Evolutionary conservation across 2,329 filamentous ascomycete species (phyloP).

Genomic region (Exophiala viscosa): DNA sequence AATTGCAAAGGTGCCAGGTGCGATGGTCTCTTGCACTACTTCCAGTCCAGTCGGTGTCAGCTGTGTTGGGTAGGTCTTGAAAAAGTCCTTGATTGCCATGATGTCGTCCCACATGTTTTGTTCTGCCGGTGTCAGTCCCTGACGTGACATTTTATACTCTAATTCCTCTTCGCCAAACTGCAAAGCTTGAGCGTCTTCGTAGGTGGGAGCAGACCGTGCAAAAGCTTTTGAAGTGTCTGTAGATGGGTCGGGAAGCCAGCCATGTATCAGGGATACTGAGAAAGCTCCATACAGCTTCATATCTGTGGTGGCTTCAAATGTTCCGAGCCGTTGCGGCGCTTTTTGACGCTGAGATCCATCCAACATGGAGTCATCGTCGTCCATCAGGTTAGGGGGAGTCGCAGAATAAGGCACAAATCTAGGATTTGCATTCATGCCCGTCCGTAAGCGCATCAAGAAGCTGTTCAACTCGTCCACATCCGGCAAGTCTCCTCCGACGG

Average conservation of each 20-base stretch:
- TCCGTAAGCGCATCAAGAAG: slow-evolving; percentile 85
- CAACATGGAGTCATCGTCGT: slow-evolving; percentile 28
- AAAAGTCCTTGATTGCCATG: slow-evolving; percentile 74
- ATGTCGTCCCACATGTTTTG: slow-evolving; percentile 80
- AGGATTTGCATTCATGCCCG: slow-evolving; percentile 97
- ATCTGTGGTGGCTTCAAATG: slow-evolving; percentile 81
- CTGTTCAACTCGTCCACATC: slow-evolving; percentile 84
- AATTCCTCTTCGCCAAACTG: slow-evolving; percentile 86
- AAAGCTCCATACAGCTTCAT: slow-evolving; percentile 92
- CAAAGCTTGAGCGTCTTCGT: slow-evolving; percentile 87
- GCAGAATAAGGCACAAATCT: slow-evolving; percentile 64
- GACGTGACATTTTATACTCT: slow-evolving; percentile 67
- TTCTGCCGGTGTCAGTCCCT: slow-evolving; percentile 66
- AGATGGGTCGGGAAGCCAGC: slow-evolving; percentile 71
- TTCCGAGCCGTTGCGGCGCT: slow-evolving; percentile 52
- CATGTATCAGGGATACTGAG: slow-evolving; percentile 81
- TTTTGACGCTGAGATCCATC: slow-evolving; percentile 15
- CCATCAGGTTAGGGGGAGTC: slow-evolving; percentile 43
- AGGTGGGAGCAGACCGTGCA: slow-evolving; percentile 70
- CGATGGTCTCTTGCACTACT: slow-evolving; percentile 65
- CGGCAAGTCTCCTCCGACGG: slow-evolving; percentile 58
- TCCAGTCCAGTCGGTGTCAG: slow-evolving; percentile 77
- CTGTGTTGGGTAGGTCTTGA: slow-evolving; percentile 76
- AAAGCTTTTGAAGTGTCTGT: slow-evolving; percentile 66
- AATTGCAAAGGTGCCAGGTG: slow-evolving; percentile 78